Base-by-base conservation (phyloP, 163 green algal species). In the Chlorella variabilis region DNA sequence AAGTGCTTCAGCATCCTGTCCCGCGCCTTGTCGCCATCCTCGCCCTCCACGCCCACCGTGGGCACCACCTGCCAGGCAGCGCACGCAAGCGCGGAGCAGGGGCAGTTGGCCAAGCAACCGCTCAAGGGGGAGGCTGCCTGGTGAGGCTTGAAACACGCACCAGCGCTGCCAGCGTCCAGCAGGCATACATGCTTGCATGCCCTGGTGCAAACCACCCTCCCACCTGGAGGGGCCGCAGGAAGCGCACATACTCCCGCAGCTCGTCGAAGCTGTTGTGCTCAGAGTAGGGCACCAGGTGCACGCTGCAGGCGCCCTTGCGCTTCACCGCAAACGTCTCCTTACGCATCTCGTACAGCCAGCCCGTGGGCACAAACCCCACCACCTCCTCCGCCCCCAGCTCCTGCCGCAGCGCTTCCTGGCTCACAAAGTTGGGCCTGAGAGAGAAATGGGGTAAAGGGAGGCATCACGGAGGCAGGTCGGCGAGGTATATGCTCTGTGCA, bases 201-300 rank as follows among this genome's bases (percentile, higher is more conserved):
- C n/a, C n/a, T n/a, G n/a, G n/a, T n/a, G n/a, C n/a, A n/a, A n/a
- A n/a, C n/a, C n/a, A n/a, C n/a, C n/a, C n/a, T n/a, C n/a, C 5
- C 59, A 67, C 89, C 88, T 93, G 75, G 25, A 91, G 78, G 0
- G 92, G 93, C 18, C 69, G 45, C 48, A 97, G 77, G 73, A 90
- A 96, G 11, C 63, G 42, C 13, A 98, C 90, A 75, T 93, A 95
- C 38, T 94, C 89, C 21, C 73, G 80, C 39, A 96, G 88, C 87
- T 97, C 94, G 0, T 59, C 38, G 77, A 90, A 97, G 83, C 68
- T 90, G 77, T 73, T 90, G 87, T 97, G 92, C 86, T 97, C 94
- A 29, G 83, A 63, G 92, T 98, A 98, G 3, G 94, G 93, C 61
- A 97, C 90, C 51, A 97, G 90, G 79, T 95, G 88, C 23, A 97